A percentile compares a stretch with the other conserved stretches of the same genome.
Conservation (phyloP, 495 filamentous ascomycete species). For the Penicillium soppii region DNA sequence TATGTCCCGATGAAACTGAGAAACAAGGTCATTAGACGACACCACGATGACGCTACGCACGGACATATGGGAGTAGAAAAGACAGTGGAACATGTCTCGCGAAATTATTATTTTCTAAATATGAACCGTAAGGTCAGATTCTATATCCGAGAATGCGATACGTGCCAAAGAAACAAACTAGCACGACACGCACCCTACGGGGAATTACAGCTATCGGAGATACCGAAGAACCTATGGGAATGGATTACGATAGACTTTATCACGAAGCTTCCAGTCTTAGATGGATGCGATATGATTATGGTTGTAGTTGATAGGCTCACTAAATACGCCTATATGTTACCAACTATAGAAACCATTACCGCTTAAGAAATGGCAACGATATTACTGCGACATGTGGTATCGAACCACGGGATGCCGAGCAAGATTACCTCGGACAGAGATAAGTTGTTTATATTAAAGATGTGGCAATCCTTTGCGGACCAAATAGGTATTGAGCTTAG, state of each 20-base stretch:
- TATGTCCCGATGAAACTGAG: slow-evolving; percentile 1
- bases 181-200: slow-evolving; percentile 1
- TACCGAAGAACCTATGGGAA: slow-evolving; percentile 7
- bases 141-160: slow-evolving; percentile 13
- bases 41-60: neutral
- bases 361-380: neutral
- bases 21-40: slow-evolving; percentile 3
- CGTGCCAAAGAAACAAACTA: slow-evolving; percentile 1
- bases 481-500: neutral
- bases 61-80: slow-evolving; percentile 5
- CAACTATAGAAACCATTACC: slow-evolving; percentile 1
- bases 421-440: neutral
- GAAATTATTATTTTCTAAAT: slow-evolving; percentile 7
- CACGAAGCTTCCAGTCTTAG: slow-evolving; percentile 5
- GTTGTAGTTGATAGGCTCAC: neutral
- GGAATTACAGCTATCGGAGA: slow-evolving; percentile 10
- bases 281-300: slow-evolving; percentile 7
- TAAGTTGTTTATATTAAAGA: neutral
- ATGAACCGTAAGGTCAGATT: neutral
- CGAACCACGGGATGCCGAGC: neutral
- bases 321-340: slow-evolving; percentile 4
- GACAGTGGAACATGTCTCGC: slow-evolving; percentile 8
- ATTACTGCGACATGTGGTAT: neutral
- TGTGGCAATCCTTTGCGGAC: neutral
- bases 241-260: slow-evolving; percentile 26